These are phyloP conservation scores for Aspergillus sojae DNA, from an alignment of 2,329 filamentous ascomycete genomes.

Conservation along the genomic window DNA sequence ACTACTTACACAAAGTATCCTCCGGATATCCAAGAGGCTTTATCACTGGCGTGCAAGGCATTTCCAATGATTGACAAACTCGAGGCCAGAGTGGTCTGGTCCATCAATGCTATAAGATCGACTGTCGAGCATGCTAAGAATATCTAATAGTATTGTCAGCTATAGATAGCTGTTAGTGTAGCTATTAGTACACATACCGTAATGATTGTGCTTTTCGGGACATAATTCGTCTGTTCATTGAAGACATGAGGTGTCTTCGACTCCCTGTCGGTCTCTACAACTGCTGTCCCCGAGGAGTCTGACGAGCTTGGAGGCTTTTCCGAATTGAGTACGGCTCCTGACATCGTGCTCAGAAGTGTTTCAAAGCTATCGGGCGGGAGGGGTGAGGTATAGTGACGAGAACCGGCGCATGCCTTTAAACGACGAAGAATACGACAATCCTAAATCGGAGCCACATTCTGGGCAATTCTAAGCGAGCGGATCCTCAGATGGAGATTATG, in stretches of 20 bases:
- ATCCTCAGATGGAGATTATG: neutral
- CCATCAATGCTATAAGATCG: constrained; percentile 59
- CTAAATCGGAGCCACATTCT: neutral
- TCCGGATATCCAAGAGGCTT: constrained; percentile 59
- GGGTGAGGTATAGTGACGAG: neutral
- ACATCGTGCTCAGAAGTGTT: constrained; percentile 4
- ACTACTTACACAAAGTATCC: constrained; percentile 61
- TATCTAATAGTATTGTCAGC: constrained; percentile 43
- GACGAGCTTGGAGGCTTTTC: constrained; percentile 7
- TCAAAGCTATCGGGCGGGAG: neutral
- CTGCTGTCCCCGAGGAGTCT: constrained; percentile 6
- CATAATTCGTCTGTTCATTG: constrained; percentile 61
- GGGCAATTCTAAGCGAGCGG: constrained; percentile 5
- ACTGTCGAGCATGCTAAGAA: constrained; percentile 60
- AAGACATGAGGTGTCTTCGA: constrained; percentile 35
- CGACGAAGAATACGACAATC: neutral
- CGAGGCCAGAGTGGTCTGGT: constrained; percentile 60
- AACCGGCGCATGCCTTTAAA: neutral
- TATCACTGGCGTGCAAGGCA: constrained; percentile 51
- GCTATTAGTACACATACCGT: constrained; percentile 41
- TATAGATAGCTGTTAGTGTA: neutral
- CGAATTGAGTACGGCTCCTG: neutral
- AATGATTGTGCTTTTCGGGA: constrained; percentile 54
- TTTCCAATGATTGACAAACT: constrained; percentile 59
- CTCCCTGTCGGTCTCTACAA: neutral